Evolutionary conservation across 2,329 filamentous ascomycete genomes (phyloP), one percentile per base, ranked within the genome.

Genomic region (Neofusicoccum kwambonambiense): DNA sequence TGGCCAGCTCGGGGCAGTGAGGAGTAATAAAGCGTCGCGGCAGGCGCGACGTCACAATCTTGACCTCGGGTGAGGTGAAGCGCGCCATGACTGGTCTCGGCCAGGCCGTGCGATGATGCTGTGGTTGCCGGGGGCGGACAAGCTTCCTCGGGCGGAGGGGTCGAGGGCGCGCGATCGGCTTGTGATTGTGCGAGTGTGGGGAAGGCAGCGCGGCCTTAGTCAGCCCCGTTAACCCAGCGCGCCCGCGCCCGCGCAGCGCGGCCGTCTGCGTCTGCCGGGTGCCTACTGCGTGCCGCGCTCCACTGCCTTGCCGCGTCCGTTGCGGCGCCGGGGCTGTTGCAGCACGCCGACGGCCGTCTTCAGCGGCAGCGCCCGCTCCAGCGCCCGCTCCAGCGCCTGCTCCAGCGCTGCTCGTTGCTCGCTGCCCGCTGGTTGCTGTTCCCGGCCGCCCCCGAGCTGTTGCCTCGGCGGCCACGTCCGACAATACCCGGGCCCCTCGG

Each of bases 121-220:
- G 39, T 47, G 50, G 61, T 44, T 45, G 61, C 50, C 51, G 42
- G 50, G 56, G 56, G 22, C 41, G 41, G 56, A 34, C 41, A 60
- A 64, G 61, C 49, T 64, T 44, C 62, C 52, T 64, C 62, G 62
- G 62, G 62, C 62, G 62, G 62, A 64, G 62, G 62, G 62, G 62
- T 64, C 51, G 41, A 49, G 31, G 7, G 27, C 50, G 37, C 7
- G 49, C 37, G 50, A 56, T 64, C 62, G 62, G 62, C 62, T 64
- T 64, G 62, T 64, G 62, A 64, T 57, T 45, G 19, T 50, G 62
- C 37, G 56, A 60, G 35, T 60, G 56, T 60, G 51, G 62, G 62
- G 41, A 58, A 64, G 41, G 35, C 22, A 22, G 22, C 22, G 22
- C 22, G 22, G 19, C 51, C 61, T 64, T 54, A 56, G 39, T 64